phyloP scores from a whole-genome alignment of 768 basidiomycete species.

The Boletus bicolor region DNA sequence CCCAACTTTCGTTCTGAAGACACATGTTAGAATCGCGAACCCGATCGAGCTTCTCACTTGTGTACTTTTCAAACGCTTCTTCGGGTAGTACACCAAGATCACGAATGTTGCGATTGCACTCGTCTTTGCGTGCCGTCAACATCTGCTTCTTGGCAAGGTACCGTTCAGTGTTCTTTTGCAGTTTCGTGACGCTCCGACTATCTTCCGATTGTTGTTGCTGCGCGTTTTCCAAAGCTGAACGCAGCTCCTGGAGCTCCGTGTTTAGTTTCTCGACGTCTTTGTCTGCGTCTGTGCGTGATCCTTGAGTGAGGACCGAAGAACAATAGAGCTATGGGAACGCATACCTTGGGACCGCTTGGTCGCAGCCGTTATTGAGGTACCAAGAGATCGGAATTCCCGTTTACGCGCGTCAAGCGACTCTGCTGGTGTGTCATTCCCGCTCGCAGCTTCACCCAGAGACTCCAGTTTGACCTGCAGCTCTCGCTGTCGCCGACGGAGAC shows the following conservation, averaged over 20 bases:
- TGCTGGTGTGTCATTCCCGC: constrained; percentile 52
- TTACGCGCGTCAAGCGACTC: constrained; percentile 67
- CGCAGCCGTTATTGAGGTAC: constrained; percentile 61
- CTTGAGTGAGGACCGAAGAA: background rate
- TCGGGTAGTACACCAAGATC: constrained; percentile 96
- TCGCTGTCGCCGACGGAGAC: constrained; percentile 72
- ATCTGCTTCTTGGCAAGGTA: constrained; percentile 92
- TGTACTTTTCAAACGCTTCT: constrained; percentile 96
- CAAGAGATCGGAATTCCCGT: constrained; percentile 67
- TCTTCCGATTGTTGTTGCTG: constrained; percentile 87
- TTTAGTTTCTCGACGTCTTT: constrained; percentile 65
- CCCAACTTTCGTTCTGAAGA: background rate
- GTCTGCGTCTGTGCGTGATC: constrained; percentile 53
- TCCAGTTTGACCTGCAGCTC: constrained; percentile 79
- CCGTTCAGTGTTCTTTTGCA: constrained; percentile 94
- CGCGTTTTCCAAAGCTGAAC: constrained; percentile 62
- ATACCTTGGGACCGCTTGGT: constrained; percentile 61
- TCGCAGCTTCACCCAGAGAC: constrained; percentile 58
- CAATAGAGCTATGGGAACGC: background rate
- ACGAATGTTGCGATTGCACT: constrained; percentile 92
- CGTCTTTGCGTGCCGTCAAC: constrained; percentile 79
- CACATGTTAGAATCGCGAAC: constrained; percentile 42
- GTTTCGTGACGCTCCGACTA: constrained; percentile 77
- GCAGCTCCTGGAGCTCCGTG: constrained; percentile 63
- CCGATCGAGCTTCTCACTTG: constrained; percentile 80